These are phyloP conservation scores for Claviceps digitariae DNA, from an alignment of 2,329 filamentous ascomycete species.

Conservation along the genomic window DNA sequence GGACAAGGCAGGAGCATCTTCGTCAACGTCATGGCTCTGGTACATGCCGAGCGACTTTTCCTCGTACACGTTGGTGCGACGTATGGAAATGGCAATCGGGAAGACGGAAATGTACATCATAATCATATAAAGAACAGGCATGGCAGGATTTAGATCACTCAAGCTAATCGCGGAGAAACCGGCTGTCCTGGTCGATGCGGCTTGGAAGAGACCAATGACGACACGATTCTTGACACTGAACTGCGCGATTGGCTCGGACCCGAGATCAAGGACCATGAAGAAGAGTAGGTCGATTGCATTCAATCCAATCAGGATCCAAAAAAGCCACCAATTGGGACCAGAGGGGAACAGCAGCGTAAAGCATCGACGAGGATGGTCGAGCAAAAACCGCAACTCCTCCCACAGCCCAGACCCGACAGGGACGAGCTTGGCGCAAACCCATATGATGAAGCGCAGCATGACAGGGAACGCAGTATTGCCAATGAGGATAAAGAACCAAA, in stretches of 20 bases:
- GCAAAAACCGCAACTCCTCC: conserved; percentile 80
- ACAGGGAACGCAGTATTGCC: conserved; percentile 94
- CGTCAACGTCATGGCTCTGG: conserved; percentile 32
- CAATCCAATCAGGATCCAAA: conserved; percentile 67
- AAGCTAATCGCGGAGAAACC: conserved; percentile 77
- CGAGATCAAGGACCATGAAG: conserved; percentile 82
- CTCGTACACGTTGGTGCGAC: conserved; percentile 91
- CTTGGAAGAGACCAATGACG: conserved; percentile 81
- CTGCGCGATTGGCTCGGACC: conserved; percentile 52
- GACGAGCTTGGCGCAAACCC: conserved; percentile 56
- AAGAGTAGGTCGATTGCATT: conserved; percentile 80
- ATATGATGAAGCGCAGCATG: conserved; percentile 88
- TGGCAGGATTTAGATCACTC: conserved; percentile 67
- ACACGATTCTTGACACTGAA: conserved; percentile 64
- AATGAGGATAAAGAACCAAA: conserved; percentile 80
- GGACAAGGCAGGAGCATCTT: conserved; percentile 49
- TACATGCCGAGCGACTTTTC: conserved; percentile 75
- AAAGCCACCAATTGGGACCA: conserved; percentile 89
- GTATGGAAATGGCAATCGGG: conserved; percentile 89
- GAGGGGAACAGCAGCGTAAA: conserved; percentile 91
- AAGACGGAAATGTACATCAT: conserved; percentile 99
- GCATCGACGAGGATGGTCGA: conserved; percentile 90
- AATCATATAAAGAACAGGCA: conserved; percentile 86
- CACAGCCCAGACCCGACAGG: conserved; percentile 57
- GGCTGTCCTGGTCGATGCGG: conserved; percentile 76